Evolutionary conservation across 169 alveolate species (phyloP).

Genomic region (Eimeria tenella): DNA sequence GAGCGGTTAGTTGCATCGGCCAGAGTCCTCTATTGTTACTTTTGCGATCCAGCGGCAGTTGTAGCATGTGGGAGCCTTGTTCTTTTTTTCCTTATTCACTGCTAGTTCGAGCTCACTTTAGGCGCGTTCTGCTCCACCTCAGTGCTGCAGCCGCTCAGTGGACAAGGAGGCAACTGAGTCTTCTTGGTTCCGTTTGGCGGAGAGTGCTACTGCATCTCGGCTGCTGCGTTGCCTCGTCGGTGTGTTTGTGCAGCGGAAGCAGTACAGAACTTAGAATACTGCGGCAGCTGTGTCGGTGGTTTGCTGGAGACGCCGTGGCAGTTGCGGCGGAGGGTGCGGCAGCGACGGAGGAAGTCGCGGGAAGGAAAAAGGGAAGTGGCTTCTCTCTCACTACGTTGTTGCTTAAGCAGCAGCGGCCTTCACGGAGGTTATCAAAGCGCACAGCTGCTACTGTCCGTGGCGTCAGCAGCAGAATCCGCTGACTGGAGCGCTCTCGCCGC

Average conservation of each 20-base stretch:
- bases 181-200: background rate
- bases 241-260: background rate
- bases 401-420: constrained; percentile 21
- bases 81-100: background rate
- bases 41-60: background rate
- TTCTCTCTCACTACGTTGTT: background rate
- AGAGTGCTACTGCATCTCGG: background rate
- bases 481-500: too few species aligned
- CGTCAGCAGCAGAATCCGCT: background rate
- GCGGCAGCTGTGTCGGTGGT: background rate
- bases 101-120: background rate
- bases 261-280: background rate
- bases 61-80: background rate
- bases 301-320: background rate
- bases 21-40: background rate
- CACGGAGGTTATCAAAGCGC: background rate
- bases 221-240: background rate
- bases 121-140: too few species aligned
- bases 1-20: background rate
- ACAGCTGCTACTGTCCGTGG: background rate
- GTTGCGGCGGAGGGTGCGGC: background rate
- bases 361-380: background rate
- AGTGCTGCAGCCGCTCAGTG: too few species aligned
- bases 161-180: background rate
- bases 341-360: background rate